Conservation (phyloP, 2,329 filamentous ascomycete genomes). For the Calonectria pseudoreteaudii region DNA sequence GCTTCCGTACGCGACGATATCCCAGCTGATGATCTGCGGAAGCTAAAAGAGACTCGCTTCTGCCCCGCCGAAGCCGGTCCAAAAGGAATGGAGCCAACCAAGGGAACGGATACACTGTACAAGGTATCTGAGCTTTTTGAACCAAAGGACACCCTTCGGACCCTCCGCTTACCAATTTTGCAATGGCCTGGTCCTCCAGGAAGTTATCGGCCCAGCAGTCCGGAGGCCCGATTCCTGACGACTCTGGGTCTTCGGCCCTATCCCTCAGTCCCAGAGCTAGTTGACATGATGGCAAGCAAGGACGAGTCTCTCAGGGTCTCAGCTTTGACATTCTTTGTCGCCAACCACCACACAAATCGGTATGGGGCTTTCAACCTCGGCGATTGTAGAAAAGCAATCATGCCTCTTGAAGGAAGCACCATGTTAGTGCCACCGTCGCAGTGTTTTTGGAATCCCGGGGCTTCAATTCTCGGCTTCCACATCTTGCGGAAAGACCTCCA, state of each 20-base stretch:
- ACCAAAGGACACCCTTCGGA: conserved; percentile 76
- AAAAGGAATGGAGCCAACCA: conserved; percentile 64
- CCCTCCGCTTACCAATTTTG: conserved; percentile 79
- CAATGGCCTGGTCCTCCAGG: conserved; percentile 81
- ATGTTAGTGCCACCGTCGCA: conserved; percentile 78
- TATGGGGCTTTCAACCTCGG: conserved; percentile 76
- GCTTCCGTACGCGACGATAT: conserved; percentile 92
- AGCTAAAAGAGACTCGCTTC: conserved; percentile 81
- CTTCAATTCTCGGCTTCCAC: conserved; percentile 82
- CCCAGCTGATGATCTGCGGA: conserved; percentile 82
- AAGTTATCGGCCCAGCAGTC: conserved; percentile 71
- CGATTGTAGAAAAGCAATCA: conserved; percentile 66
- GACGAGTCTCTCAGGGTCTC: conserved; percentile 70
- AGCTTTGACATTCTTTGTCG: conserved; percentile 84
- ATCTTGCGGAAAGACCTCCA: conserved; percentile 83
- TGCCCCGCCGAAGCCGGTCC: conserved; percentile 81
- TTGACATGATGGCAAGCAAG: conserved; percentile 80
- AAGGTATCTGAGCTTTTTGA: conserved; percentile 85
- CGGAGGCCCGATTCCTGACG: conserved; percentile 80
- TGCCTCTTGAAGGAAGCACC: conserved; percentile 79
- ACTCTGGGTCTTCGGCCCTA: conserved; percentile 78
- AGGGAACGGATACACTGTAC: conserved; percentile 68
- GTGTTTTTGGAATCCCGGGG: conserved; percentile 85
- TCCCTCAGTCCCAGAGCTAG: conserved; percentile 79
- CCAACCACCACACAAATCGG: conserved; percentile 80